Evolutionary conservation across 2,329 filamentous ascomycete genomes (phyloP).

Genomic region (Trichoderma afroharzianum): DNA sequence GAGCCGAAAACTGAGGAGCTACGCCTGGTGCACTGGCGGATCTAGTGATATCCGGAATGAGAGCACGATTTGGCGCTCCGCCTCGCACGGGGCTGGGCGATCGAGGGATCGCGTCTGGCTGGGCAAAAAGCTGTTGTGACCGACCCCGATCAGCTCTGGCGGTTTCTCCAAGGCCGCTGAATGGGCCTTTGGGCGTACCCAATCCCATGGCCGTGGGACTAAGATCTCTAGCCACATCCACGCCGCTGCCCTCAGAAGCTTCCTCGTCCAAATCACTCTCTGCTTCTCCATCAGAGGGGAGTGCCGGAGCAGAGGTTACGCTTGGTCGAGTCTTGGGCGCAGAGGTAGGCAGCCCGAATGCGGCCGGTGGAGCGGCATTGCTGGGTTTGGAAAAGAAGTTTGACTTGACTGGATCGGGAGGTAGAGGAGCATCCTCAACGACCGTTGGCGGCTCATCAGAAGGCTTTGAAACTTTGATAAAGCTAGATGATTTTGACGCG

Average conservation of each 20-base stretch:
- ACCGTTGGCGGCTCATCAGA: constrained; percentile 22
- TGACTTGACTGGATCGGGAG: constrained; percentile 37
- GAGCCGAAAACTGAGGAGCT: constrained; percentile 51
- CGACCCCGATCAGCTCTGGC: constrained; percentile 42
- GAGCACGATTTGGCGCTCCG: constrained; percentile 49
- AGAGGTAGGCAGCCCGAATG: constrained; percentile 32
- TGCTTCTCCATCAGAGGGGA: constrained; percentile 39
- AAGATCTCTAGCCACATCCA: constrained; percentile 62
- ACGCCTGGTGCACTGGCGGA: constrained; percentile 60
- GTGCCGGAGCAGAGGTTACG: constrained; percentile 38
- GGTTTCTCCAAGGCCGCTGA: constrained; percentile 42
- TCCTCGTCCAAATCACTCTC: constrained; percentile 40
- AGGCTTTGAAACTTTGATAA: constrained; percentile 27
- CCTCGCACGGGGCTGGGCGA: constrained; percentile 69
- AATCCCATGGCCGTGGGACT: constrained; percentile 48
- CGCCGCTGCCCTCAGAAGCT: constrained; percentile 56
- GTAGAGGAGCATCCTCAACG: constrained; percentile 37
- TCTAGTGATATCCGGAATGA: constrained; percentile 48
- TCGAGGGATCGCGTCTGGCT: constrained; percentile 57
- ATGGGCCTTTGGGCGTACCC: constrained; percentile 54
- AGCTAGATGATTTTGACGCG: constrained; percentile 34
- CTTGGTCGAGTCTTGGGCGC: constrained; percentile 30
- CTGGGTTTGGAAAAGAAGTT: constrained; percentile 29
- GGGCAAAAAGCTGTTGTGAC: constrained; percentile 50
- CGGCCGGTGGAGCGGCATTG: constrained; percentile 41